Evolutionary conservation across 1,284 basidiomycete species (phyloP).

Genomic region (Sanghuangporus sanghuang): DNA sequence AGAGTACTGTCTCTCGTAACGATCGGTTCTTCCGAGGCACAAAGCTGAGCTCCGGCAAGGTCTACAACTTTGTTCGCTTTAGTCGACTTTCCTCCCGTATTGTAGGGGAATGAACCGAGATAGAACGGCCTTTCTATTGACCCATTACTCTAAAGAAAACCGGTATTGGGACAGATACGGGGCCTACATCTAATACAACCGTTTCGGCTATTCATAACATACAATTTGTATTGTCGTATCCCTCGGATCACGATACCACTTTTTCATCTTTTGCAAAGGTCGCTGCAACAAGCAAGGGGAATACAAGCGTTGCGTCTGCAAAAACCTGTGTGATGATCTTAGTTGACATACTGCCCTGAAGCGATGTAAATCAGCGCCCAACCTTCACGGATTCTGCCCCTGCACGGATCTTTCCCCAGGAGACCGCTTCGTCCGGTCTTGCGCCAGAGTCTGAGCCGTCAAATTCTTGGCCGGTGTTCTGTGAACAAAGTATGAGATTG

Average conservation of each 20-base stretch:
- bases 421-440: constrained; percentile 94
- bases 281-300: constrained; percentile 68
- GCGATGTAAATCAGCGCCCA: constrained; percentile 2
- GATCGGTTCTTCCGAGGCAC: constrained; percentile 7
- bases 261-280: constrained; percentile 49
- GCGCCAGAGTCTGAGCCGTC: constrained; percentile 98
- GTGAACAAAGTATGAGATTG: constrained; percentile 13
- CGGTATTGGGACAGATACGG: constrained; percentile 85
- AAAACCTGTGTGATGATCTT: constrained; percentile 33
- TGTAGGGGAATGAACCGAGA: constrained; percentile 50
- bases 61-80: constrained; percentile 3
- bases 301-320: constrained; percentile 68
- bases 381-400: constrained; percentile 93
- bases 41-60: constrained; percentile 10
- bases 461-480: constrained; percentile 99
- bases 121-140: constrained; percentile 66
- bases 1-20: background rate
- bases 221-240: background rate
- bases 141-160: constrained; percentile 60
- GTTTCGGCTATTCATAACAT: background rate
- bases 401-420: constrained; percentile 98
- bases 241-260: background rate
- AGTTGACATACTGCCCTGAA: background rate
- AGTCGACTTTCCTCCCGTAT: background rate
- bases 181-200: constrained; percentile 48